Evolutionary conservation across 768 basidiomycete genomes (phyloP).

Genomic region (Boletus reticulatus): DNA sequence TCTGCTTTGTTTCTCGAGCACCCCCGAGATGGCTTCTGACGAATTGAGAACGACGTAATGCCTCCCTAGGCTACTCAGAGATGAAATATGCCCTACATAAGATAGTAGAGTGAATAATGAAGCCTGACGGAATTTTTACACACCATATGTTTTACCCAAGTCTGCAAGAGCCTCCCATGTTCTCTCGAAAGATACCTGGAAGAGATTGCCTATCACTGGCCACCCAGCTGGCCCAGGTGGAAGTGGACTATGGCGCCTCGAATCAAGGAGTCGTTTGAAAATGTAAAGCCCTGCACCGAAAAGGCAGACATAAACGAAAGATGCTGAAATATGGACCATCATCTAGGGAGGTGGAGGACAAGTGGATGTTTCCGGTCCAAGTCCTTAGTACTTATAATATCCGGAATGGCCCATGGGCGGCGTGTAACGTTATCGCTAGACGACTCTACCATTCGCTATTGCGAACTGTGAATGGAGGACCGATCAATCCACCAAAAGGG

Average conservation of each 20-base stretch:
- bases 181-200: conserved; percentile 49
- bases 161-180: conserved; percentile 52
- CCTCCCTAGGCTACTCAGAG: conserved; percentile 37
- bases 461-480: too few relatives aligned
- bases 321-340: background rate
- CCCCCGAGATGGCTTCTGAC: conserved; percentile 40
- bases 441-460: too few relatives aligned
- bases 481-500: too few relatives aligned
- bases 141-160: conserved; percentile 54
- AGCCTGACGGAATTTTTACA: conserved; percentile 1
- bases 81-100: conserved; percentile 19
- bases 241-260: background rate
- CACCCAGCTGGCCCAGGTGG: conserved; percentile 22
- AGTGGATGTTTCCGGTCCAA: too few relatives aligned
- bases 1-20: conserved; percentile 52
- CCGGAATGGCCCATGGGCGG: too few relatives aligned
- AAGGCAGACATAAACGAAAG: conserved; percentile 5
- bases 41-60: conserved; percentile 51
- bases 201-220: conserved; percentile 53
- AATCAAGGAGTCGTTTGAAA: background rate
- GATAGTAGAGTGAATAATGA: conserved; percentile 17
- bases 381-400: too few relatives aligned
- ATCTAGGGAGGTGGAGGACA: too few relatives aligned
- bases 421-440: too few relatives aligned
- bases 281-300: conserved; percentile 17